phyloP scores from a whole-genome alignment of 306 rosid genomes.

The Malus fusca region DNA sequence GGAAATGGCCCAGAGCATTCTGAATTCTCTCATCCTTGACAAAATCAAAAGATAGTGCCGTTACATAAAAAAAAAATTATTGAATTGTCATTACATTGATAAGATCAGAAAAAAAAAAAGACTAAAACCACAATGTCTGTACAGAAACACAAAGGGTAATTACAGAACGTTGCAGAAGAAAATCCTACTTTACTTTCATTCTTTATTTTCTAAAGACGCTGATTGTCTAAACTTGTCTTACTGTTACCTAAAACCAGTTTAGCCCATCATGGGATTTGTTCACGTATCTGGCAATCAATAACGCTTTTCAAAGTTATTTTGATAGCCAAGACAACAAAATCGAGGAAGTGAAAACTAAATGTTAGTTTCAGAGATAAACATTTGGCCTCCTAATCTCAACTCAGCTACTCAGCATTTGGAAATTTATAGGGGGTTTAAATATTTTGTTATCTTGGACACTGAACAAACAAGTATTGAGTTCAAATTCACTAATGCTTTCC shows the following conservation, averaged over 20 bases:
- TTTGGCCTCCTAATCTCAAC: neutral
- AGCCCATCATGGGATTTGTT: neutral
- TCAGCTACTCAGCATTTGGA: neutral
- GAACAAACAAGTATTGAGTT: neutral
- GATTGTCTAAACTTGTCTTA: neutral
- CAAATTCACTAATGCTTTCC: neutral
- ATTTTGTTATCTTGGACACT: neutral
- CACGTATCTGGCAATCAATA: neutral
- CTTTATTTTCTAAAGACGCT: neutral
- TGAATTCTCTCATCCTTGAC: conserved; percentile 49
- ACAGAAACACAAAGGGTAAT: neutral
- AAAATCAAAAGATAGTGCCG: neutral
- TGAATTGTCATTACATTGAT: neutral
- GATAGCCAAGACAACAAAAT: neutral
- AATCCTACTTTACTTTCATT: neutral
- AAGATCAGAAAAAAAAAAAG: neutral
- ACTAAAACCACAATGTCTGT: neutral
- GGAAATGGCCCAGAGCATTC: conserved; percentile 64
- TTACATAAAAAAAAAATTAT: neutral
- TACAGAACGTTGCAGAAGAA: neutral
- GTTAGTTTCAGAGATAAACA: neutral
- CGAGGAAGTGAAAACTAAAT: neutral
- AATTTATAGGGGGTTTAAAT: neutral
- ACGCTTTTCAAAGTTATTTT: neutral
- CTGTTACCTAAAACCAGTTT: neutral